Base-by-base conservation (phyloP, 805 yeast genomes). In the Metschnikowia orientalis region DNA sequence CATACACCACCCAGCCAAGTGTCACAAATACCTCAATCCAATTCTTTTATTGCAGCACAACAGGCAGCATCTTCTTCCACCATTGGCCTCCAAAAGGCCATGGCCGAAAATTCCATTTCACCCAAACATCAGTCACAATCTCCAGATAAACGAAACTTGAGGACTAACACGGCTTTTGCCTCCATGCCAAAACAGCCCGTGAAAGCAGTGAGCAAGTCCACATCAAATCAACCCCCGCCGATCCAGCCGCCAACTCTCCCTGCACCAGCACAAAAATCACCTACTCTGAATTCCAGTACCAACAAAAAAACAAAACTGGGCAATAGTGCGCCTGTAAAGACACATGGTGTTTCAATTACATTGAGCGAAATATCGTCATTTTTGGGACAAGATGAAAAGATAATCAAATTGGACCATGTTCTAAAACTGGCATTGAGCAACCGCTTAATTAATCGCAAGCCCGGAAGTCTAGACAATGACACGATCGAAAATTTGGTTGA, bases 391-490 rank as follows among this genome's bases (percentile, higher is more conserved):
- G 51, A 55, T 15, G 72, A 66, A 32, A 64, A 64, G 41, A 63
- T 66, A 13, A 45, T 66, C 26, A 66, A 66, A 37, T 50, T 66
- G 47, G 71, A 64, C 37, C 54, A 50, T 3, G 54, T 66, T 8
- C 41, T 62, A 13, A 63, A 61, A 42, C 65, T 59, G 63, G 52
- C 54, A 34, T 44, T 65, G 23, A 51, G 55, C 24, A 57, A 49
- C 35, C 50, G 47, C 23, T 31, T 40, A 18, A 34, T 54, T 11
- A 38, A 49, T 15, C 37, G 61, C 18, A 43, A 38, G 23, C 42
- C 42, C 2, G 48, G 47, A 4, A 30, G 23, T 11, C 28, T 47
- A n/a, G 47, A 45, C 37, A 67, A 63, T 35, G 44, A 42, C 5
- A 34, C 45, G 6, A 61, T 66, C 25, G 69, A 65, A 16, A 28